Conservation (phyloP, 106 monocot genomes). For the Platanthera zijinensis region DNA sequence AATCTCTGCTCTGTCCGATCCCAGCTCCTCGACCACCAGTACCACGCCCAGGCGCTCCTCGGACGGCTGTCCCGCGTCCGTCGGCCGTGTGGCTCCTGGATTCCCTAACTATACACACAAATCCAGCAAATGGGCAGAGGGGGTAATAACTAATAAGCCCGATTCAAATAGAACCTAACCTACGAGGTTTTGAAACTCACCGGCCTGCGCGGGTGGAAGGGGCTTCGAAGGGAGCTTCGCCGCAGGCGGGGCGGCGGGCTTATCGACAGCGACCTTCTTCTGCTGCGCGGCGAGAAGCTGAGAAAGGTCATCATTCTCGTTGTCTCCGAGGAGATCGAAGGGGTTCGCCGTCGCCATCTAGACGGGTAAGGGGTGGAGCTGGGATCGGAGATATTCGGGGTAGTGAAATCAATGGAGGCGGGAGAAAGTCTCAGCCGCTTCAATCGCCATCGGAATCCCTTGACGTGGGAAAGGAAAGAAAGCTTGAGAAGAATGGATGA, state of each 20-base stretch:
- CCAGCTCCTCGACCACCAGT: constrained; percentile 44
- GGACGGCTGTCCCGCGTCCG: neutral
- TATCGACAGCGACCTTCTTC: constrained; percentile 34
- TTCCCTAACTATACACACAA: constrained; percentile 33
- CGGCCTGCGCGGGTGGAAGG: constrained; percentile 67
- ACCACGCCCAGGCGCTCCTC: constrained; percentile 48
- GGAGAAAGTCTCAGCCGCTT: neutral
- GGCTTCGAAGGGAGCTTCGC: constrained; percentile 72
- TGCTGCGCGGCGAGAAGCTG: constrained; percentile 34
- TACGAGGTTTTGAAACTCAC: constrained; percentile 18
- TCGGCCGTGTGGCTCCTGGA: constrained; percentile 16
- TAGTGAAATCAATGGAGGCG: neutral
- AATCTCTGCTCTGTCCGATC: constrained; percentile 26
- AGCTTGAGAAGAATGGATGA: neutral
- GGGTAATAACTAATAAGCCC: too few relatives aligned
- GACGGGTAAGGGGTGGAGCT: constrained; percentile 2
- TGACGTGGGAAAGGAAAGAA: neutral
- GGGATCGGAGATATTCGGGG: neutral
- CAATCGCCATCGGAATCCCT: constrained; percentile 1
- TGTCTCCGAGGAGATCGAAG: constrained; percentile 64
- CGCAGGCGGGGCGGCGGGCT: constrained; percentile 19
- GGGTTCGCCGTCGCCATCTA: constrained; percentile 52
- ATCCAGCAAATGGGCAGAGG: neutral
- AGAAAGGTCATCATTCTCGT: constrained; percentile 60
- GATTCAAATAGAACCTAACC: neutral